Evolutionary conservation across 176 grass and related monocot genomes (phyloP).

Genomic region (Pharus latifolius): DNA sequence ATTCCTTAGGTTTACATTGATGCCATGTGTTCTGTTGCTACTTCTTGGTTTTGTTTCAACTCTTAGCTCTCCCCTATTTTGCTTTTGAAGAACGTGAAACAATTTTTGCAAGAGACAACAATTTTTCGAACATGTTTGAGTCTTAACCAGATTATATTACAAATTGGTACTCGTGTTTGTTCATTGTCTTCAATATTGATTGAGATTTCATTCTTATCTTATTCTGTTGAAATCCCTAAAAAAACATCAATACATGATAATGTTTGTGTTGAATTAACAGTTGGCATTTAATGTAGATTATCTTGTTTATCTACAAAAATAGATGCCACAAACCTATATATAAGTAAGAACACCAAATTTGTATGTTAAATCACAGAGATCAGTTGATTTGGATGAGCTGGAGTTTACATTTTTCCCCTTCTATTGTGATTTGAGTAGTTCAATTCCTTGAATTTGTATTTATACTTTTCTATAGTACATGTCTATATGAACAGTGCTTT

Average conservation of each 20-base stretch:
- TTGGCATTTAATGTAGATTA: background rate
- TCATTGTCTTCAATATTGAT: background rate
- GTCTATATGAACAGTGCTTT: background rate
- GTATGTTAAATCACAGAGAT: background rate
- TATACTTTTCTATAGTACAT: too few relatives aligned
- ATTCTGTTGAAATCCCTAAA: background rate
- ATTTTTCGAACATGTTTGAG: background rate
- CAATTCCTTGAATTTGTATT: too few relatives aligned
- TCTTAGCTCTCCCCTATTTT: background rate
- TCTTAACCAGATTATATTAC: background rate
- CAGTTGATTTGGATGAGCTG: background rate
- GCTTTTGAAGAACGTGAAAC: background rate
- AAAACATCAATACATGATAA: background rate
- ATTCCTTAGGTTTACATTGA: conserved; percentile 43
- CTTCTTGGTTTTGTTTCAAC: background rate
- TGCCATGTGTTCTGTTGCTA: conserved; percentile 15
- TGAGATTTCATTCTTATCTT: background rate
- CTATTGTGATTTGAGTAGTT: too few relatives aligned
- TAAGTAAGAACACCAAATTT: background rate
- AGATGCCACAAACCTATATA: background rate
- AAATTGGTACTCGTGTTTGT: too few relatives aligned
- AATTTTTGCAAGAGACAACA: background rate
- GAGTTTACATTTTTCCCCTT: too few relatives aligned
- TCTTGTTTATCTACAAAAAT: background rate
- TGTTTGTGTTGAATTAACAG: background rate